Evolutionary conservation across 305 asterid genomes (phyloP), one percentile per base, ranked within the genome.

Genomic region (Plantago rigida): DNA sequence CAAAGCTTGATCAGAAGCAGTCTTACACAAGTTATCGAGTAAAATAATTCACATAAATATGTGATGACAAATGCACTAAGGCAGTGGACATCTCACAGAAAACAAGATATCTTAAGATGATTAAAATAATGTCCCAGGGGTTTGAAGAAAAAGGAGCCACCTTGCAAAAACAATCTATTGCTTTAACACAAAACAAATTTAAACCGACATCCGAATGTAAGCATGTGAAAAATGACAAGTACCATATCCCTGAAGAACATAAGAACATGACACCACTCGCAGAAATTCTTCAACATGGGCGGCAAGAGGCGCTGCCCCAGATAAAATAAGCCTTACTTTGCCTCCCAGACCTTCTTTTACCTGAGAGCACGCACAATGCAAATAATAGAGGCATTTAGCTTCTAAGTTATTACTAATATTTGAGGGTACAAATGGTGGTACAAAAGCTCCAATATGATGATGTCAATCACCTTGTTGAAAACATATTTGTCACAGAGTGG

Each of bases 271-370:
- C 53, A 86, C 95, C 47, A 89, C 92, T 72, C 89, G 78, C 68
- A 89, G 72, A 76, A 62, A 89, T 71, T 82, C 94, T 72, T 89
- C 97, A n/a, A 89, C 86, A 68, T 89, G 97, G 47, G 91, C 59
- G 71, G 97, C 86, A 68, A 89, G 92, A 62, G 97, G 97, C 29
- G 97, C 97, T 70, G 94, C 97, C 69, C 97, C 97, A 28, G 95
- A 86, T 75, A 89, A 76, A 66, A 89, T 83, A 68, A 89, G 67
- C 47, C 97, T 78, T 44, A 89, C 95, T 31, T 74, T 75, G 53
- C 97, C 95, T 56, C 97, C 97, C 59, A 89, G 77, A 58, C 95
- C 94, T 84, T 86, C 83, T 78, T 87, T 89, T 48, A 89, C 92
- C 97, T 89, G 55, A 72, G 61, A 58, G 69, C 44, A 36, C 4